phyloP scores from a whole-genome alignment of 2,329 filamentous ascomycete species.

The Hortaea sp. region DNA sequence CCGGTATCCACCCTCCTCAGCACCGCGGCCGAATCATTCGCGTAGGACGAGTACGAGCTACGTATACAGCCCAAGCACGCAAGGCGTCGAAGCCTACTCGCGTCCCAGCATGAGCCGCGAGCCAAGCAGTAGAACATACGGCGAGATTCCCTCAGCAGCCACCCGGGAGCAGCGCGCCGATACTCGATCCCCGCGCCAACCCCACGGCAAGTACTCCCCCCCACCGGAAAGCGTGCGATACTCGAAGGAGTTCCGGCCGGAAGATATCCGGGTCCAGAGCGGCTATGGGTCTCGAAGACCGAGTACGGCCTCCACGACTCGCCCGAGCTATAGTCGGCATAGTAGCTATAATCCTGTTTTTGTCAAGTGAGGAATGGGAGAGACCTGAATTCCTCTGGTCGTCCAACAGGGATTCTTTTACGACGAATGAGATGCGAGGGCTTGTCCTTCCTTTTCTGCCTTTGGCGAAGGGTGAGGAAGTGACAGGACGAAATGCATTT shows the following conservation, averaged over 20 bases:
- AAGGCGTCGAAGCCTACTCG: conserved; percentile 11
- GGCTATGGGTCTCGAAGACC: conserved; percentile 9
- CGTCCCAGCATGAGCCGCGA: conserved; percentile 10
- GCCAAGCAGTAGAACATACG: conserved; percentile 5
- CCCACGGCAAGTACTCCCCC: conserved; percentile 23
- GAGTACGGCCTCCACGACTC: not conserved
- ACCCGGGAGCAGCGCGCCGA: conserved; percentile 1
- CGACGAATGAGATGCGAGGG: too few relatives aligned
- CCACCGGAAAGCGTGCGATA: conserved; percentile 22
- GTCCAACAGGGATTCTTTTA: too few relatives aligned
- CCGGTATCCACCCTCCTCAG: conserved; percentile 10
- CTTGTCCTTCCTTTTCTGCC: too few relatives aligned
- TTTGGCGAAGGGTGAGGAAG: too few relatives aligned
- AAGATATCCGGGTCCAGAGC: conserved; percentile 27
- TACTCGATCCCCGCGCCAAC: conserved; percentile 19
- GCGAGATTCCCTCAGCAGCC: conserved; percentile 4
- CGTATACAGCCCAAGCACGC: conserved; percentile 9
- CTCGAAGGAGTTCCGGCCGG: conserved; percentile 21
- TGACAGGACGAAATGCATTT: too few relatives aligned
- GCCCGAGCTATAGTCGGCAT: not conserved
- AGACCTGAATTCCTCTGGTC: too few relatives aligned
- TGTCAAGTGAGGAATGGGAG: not conserved
- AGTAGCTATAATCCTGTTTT: conserved; percentile 1
- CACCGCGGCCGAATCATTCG: conserved; percentile 9
- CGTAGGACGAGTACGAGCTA: conserved; percentile 19